Evolutionary conservation across 768 basidiomycete genomes (phyloP), one percentile per base, ranked within the genome.

Genomic region (Rubroboletus pulcherrimus): DNA sequence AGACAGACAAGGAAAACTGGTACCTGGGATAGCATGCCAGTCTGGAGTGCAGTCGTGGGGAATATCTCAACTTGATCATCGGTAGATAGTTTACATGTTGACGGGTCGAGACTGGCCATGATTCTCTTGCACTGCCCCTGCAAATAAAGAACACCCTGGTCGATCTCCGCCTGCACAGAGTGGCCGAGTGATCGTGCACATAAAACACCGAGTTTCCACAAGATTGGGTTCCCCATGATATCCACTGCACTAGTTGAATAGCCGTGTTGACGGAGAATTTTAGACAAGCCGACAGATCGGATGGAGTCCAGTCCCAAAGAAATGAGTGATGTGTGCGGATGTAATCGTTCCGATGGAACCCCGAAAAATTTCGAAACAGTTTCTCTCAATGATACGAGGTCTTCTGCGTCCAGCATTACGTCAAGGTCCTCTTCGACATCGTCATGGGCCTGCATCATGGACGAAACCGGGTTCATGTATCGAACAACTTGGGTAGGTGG

Each of bases 21-120:
- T 54, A 77, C 79, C 69, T 80, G 78, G 4, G 79, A 78, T 40
- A 80, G 59, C 78, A 80, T 79, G 11, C 79, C 79, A 15, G 76
- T 68, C 63, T 80, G 79, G 19, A 80, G 66, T 21, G 68, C 69
- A 6, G 78, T 80, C 7, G 75, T 74, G 11, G 78, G 78, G 55
- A 67, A 75, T 24, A 75, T 49, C 12, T 58, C 54, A 7, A 75
- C 67, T 26, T 66, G 54, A 51, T 80, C 78, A 7, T 62, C 62
- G 10, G 37, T 37, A 19, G 59, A 62, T 5, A 70, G 55, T 49
- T 64, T 67, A 38, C 49, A 60, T 5, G 49, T 33, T 21, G 47
- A 51, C 4, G 35, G 43, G 40, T 68, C 54, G 48, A 68, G 15
- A 50, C 15, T 49, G 49, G 15, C 69, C 51, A 42, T 63, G 61